phyloP scores from a whole-genome alignment of 257 asterid genomes.

The Solanum phureja region DNA sequence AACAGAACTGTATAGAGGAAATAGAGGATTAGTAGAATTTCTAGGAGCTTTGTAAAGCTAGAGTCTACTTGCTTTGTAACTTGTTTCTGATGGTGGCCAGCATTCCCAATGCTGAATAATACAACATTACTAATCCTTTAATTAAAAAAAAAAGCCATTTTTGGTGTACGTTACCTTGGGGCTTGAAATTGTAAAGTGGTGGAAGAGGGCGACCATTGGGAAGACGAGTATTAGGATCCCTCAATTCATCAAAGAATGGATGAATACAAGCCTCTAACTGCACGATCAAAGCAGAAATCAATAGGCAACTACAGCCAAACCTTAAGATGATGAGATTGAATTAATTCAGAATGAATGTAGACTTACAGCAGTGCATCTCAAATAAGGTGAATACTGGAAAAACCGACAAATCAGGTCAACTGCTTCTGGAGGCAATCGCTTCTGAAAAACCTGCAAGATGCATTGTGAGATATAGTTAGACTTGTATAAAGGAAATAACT shows the following conservation, averaged over 20 bases:
- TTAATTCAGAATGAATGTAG: slow-evolving; percentile 11
- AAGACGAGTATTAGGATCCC: slow-evolving; percentile 77
- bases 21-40: neutral
- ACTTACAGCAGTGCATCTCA: slow-evolving; percentile 98
- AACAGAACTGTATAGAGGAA: neutral
- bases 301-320: neutral
- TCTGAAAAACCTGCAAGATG: slow-evolving; percentile 78
- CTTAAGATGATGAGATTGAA: neutral
- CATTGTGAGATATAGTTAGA: slow-evolving; percentile 5
- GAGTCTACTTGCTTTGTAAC: neutral
- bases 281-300: slow-evolving; percentile 3
- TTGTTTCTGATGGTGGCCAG: neutral
- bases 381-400: slow-evolving; percentile 93
- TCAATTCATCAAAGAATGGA: slow-evolving; percentile 89
- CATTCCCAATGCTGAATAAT: neutral
- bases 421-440: slow-evolving; percentile 96
- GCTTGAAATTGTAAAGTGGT: slow-evolving; percentile 84
- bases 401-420: slow-evolving; percentile 89
- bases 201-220: slow-evolving; percentile 99
- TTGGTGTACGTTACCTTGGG: slow-evolving; percentile 49
- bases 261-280: slow-evolving; percentile 98
- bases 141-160: neutral
- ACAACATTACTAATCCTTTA: neutral
- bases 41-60: neutral
- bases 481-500: slow-evolving; percentile 3